Evolutionary conservation across 257 asterid species (phyloP).

Genomic region (Solanum paucissectum): DNA sequence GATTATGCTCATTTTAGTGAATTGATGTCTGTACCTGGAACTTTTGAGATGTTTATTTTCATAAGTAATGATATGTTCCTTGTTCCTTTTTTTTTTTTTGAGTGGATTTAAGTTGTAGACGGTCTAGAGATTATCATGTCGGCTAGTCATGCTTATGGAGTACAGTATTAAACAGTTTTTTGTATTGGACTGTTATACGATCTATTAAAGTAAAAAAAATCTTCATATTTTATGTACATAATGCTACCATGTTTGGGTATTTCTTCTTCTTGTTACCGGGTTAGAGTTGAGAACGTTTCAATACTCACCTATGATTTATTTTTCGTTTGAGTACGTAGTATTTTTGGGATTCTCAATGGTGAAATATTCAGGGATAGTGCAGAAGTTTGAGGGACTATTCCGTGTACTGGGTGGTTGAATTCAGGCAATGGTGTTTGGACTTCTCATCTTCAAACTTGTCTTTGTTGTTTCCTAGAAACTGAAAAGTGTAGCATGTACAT

Average conservation of each 20-base stretch:
- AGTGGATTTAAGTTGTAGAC: not conserved
- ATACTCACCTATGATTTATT: not conserved
- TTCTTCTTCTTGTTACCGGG: not conserved
- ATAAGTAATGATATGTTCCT: not conserved
- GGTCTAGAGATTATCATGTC: not conserved
- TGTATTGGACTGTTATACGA: not conserved
- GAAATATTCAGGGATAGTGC: not conserved
- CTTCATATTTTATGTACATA: not conserved
- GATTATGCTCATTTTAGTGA: not conserved
- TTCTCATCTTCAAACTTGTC: not conserved
- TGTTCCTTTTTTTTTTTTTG: not conserved
- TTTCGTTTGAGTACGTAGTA: not conserved
- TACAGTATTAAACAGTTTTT: not conserved
- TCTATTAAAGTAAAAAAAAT: not conserved
- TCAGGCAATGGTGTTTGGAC: not conserved
- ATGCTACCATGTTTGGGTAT: not conserved
- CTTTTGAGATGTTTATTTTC: not conserved
- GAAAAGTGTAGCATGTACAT: not conserved
- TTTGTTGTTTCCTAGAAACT: not conserved
- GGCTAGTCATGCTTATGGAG: not conserved
- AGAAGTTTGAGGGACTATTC: not conserved
- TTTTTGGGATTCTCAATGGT: not conserved
- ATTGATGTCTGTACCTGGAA: not conserved
- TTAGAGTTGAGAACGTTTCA: not conserved
- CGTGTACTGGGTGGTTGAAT: not conserved